A percentile compares a stretch with the other conserved stretches of the same genome.
phyloP scores from a whole-genome alignment of 2,329 filamentous ascomycete genomes.

The Aspergillus sp. region DNA sequence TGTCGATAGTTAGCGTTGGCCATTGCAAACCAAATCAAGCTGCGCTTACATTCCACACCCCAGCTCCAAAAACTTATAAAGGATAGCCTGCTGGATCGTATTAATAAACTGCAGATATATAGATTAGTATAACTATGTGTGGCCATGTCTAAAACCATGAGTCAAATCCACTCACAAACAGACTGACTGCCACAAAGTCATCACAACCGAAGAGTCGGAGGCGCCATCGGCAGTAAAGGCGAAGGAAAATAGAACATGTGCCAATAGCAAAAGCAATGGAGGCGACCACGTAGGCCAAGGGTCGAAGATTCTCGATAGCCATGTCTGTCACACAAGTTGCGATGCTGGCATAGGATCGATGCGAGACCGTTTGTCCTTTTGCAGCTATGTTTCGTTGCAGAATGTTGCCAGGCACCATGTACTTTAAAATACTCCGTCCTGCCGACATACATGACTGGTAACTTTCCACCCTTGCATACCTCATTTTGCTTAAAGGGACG shows the following conservation, averaged over 20 bases:
- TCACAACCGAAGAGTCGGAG: not conserved
- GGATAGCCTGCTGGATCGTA: constrained; percentile 2
- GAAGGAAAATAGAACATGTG: not conserved
- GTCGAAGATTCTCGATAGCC: not conserved
- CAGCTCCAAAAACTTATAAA: constrained; percentile 2
- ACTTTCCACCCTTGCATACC: not conserved
- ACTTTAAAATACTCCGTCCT: not conserved
- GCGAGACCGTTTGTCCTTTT: not conserved
- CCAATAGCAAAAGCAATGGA: not conserved
- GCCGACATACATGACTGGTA: not conserved
- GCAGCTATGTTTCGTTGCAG: not conserved
- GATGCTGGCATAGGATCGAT: not conserved
- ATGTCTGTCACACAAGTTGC: not conserved
- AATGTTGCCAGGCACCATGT: not conserved
- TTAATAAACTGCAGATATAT: not conserved
- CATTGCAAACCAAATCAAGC: not conserved
- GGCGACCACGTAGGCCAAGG: not conserved
- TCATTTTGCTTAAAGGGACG: not conserved
- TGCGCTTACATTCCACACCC: not conserved
- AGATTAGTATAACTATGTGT: not conserved
- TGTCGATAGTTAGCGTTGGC: not conserved
- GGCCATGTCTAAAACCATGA: not conserved
- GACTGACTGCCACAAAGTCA: not conserved
- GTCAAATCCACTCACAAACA: constrained; percentile 1
- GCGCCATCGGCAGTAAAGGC: not conserved